Base-by-base conservation (phyloP, 75 land plant genomes). In the Picea sitchensis region DNA sequence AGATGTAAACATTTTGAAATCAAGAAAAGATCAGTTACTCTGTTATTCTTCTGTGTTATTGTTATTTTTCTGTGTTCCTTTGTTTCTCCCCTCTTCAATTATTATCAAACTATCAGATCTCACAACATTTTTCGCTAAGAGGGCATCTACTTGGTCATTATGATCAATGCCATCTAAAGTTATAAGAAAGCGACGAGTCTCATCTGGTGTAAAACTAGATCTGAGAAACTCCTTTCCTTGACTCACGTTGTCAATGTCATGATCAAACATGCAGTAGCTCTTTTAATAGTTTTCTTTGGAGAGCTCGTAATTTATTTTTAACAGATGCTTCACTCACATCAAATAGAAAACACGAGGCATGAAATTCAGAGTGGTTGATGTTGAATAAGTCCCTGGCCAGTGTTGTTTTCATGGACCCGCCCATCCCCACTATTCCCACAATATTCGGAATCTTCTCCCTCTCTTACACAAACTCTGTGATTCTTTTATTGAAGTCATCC, bases 351-450 rank as follows among this genome's bases (percentile, higher is more conserved):
- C 72, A 34, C 3, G 72, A 68, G 8, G 44, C 20, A 17, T 36
- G 38, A 18, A 68, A 34, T 17, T 20, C 34, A 0, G 72, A 13
- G 20, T 2, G 0, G 15, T 36, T 30, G 2, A 38, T 36, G 17
- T 38, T 68, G 21, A 34, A 68, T 2, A 68, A 4, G 6, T 68
- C 38, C 36, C 36, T 68, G 3, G 72, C 47, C 17, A 68, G 44
- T 14, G 72, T 68, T 1, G 47, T 68, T 68, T 68, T 68, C 1
- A 44, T 44, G 17, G 20, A 34, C 44, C 72, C 72, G 5, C 72
- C 72, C 72, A 36, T 68, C 5, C 72, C 72, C 20, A 68, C 72
- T 5, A 68, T 68, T 5, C 72, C 72, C 17, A 68, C 72, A 68
- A 68, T 32, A 5, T 68, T 32, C 17, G 36, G 44, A 68, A 34